Percentiles rank a stretch among this genome's conserved stretches.
phyloP scores from a whole-genome alignment of 306 rosid species.

The Echinosophora koreensis region DNA sequence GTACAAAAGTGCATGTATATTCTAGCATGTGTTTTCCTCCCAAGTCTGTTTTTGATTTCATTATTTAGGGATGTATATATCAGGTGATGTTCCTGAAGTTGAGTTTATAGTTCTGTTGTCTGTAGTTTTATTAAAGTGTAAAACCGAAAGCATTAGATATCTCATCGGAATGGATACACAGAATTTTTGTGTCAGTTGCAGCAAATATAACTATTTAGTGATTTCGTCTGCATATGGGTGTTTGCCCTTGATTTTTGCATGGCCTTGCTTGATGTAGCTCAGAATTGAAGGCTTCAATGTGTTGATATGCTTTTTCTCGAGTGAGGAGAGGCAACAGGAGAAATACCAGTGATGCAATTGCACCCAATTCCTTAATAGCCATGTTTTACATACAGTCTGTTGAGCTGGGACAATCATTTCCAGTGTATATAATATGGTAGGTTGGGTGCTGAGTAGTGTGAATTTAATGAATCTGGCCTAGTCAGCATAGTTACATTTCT shows the following conservation, averaged over 20 bases:
- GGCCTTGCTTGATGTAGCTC: slow-evolving; percentile 37
- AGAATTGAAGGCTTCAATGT: slow-evolving; percentile 27
- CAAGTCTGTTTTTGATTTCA: slow-evolving; percentile 39
- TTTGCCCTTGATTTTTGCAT: too few species aligned
- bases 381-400: slow-evolving; percentile 23
- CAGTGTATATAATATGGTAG: background rate
- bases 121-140: slow-evolving; percentile 54
- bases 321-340: background rate
- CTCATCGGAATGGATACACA: slow-evolving; percentile 50
- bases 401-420: slow-evolving; percentile 10
- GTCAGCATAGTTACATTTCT: slow-evolving; percentile 8
- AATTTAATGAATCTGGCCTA: slow-evolving; percentile 27
- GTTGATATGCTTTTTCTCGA: slow-evolving; percentile 16
- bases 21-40: slow-evolving; percentile 39
- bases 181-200: slow-evolving; percentile 31
- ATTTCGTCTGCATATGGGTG: slow-evolving; percentile 33
- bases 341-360: slow-evolving; percentile 17
- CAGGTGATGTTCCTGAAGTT: slow-evolving; percentile 53
- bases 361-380: slow-evolving; percentile 23
- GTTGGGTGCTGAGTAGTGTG: slow-evolving; percentile 25
- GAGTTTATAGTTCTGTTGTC: slow-evolving; percentile 51
- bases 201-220: slow-evolving; percentile 32
- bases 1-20: slow-evolving; percentile 61
- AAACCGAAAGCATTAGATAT: slow-evolving; percentile 45
- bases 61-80: slow-evolving; percentile 56